Percentiles rank a stretch among this genome's conserved stretches.
These are phyloP conservation scores for thale cress (Arabidopsis thaliana) DNA, from an alignment of 345 rosid species.

Conservation along the genomic window TAIR10.1 NC_003076.8:24511501-24512000, in stretches of 20 bases:
- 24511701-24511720: constrained; percentile 83
- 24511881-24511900: constrained; percentile 75
- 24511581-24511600: constrained; percentile 94
- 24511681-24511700: constrained; percentile 86
- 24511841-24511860: constrained; percentile 74
- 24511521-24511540: constrained; percentile 49
- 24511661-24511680: constrained; percentile 87
- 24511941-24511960: constrained; percentile 82
- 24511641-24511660: constrained; percentile 71
- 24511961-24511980: constrained; percentile 84
- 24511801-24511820: neutral
- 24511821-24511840: constrained; percentile 53
- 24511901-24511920: constrained; percentile 88
- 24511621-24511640: constrained; percentile 94
- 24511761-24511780: neutral
- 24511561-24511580: constrained; percentile 91
- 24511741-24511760: constrained; percentile 81
- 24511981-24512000: constrained; percentile 91
- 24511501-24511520: constrained; percentile 36
- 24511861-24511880: constrained; percentile 76
- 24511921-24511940: constrained; percentile 86
- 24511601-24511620: constrained; percentile 82
- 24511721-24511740: constrained; percentile 88
- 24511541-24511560: constrained; percentile 83
- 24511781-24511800: constrained; percentile 22